Evolutionary conservation across 2,329 filamentous ascomycete species (phyloP).

Genomic region (Chlorencoelia australis): DNA sequence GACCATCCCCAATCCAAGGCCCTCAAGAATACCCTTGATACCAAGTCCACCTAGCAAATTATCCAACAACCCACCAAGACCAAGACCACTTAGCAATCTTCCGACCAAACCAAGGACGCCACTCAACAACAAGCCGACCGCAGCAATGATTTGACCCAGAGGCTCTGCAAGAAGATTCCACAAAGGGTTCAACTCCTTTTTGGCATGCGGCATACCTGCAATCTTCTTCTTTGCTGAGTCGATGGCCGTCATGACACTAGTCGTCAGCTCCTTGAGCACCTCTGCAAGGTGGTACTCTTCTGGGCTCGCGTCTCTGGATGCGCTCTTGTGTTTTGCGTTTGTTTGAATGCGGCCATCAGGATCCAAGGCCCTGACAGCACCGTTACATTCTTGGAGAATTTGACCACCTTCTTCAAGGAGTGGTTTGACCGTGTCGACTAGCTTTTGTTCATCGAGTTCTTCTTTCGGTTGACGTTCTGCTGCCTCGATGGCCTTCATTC

Average conservation of each 20-base stretch:
- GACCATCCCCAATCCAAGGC: conserved; percentile 52
- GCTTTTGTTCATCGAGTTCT: conserved; percentile 80
- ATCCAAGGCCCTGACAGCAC: conserved; percentile 76
- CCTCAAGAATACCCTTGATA: conserved; percentile 62
- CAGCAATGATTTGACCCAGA: conserved; percentile 84
- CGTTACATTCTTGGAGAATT: conserved; percentile 79
- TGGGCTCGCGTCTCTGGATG: conserved; percentile 63
- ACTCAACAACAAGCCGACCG: conserved; percentile 70
- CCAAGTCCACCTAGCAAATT: conserved; percentile 68
- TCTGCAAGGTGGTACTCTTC: conserved; percentile 83
- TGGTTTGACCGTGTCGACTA: conserved; percentile 78
- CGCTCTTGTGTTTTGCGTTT: conserved; percentile 73
- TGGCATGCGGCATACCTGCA: conserved; percentile 83
- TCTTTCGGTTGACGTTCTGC: conserved; percentile 75
- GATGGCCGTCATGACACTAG: conserved; percentile 70
- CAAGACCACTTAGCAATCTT: conserved; percentile 61
- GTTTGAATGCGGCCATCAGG: conserved; percentile 78
- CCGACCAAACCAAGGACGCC: conserved; percentile 82
- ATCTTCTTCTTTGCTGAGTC: conserved; percentile 84
- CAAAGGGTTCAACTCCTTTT: conserved; percentile 88
- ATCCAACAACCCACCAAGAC: conserved; percentile 72
- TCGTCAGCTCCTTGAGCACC: conserved; percentile 74
- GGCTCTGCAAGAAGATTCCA: conserved; percentile 74
- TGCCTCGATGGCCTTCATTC: conserved; percentile 70
- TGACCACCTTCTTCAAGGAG: conserved; percentile 77